Conservation (phyloP, 495 filamentous ascomycete genomes). For the Xylaria grammica region DNA sequence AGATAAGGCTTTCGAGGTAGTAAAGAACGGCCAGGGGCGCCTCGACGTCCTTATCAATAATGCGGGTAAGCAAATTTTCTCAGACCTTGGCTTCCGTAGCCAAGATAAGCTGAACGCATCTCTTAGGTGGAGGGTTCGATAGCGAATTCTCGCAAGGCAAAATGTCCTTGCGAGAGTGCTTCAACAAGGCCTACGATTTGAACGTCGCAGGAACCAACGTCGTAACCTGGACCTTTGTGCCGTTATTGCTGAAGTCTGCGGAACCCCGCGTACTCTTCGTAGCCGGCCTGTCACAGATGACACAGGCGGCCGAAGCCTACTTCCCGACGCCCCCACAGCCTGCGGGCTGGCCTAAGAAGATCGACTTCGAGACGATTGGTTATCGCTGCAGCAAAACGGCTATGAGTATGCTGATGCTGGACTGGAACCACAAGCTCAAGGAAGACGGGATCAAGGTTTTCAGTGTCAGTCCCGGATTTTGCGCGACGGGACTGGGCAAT, state of each 20-base stretch:
- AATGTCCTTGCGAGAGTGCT: constrained; percentile 48
- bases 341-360: constrained; percentile 53
- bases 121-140: constrained; percentile 34
- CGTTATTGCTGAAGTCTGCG: constrained; percentile 53
- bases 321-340: constrained; percentile 35
- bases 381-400: constrained; percentile 63
- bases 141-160: constrained; percentile 34
- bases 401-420: constrained; percentile 65
- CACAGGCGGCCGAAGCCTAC: constrained; percentile 27
- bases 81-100: not conserved
- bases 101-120: not conserved
- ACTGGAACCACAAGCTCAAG: constrained; percentile 55
- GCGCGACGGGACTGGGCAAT: constrained; percentile 55
- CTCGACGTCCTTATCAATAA: constrained; percentile 44
- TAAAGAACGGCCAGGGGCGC: constrained; percentile 31
- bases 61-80: constrained; percentile 29
- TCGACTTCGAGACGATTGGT: constrained; percentile 40
- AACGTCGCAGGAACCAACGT: constrained; percentile 59
- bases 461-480: constrained; percentile 54
- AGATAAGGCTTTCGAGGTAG: constrained; percentile 37
- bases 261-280: constrained; percentile 56
- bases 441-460: constrained; percentile 63
- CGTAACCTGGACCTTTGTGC: constrained; percentile 50
- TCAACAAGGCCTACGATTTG: constrained; percentile 50
- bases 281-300: constrained; percentile 38